These are phyloP conservation scores for Curvularia sp. DNA, from an alignment of 2,329 filamentous ascomycete genomes.

Conservation along the genomic window DNA sequence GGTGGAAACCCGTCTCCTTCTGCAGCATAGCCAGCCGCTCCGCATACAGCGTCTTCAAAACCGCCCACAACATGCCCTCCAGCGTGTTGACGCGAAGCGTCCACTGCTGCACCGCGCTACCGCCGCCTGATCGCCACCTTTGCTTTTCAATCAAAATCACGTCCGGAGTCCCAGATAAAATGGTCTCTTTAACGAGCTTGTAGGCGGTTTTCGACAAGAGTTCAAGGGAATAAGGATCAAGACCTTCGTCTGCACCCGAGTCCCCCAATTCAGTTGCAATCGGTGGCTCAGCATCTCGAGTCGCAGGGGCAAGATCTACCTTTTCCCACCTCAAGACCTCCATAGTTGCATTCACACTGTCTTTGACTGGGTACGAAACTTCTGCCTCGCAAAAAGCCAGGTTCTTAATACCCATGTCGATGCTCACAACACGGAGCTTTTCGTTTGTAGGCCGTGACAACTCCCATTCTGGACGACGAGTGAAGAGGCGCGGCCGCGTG, in stretches of 20 bases:
- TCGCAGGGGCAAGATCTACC: slow-evolving; percentile 33
- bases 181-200: slow-evolving; percentile 56
- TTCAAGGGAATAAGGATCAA: slow-evolving; percentile 60
- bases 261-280: neutral
- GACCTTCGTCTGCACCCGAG: slow-evolving; percentile 18
- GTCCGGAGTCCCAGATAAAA: slow-evolving; percentile 65
- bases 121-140: slow-evolving; percentile 69
- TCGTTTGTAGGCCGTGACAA: neutral
- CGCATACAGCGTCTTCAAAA: slow-evolving; percentile 43
- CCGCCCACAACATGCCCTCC: slow-evolving; percentile 80
- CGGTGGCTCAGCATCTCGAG: neutral
- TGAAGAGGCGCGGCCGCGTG: slow-evolving; percentile 8
- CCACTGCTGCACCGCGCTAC: slow-evolving; percentile 76
- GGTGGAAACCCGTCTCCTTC: neutral
- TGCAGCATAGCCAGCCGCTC: slow-evolving; percentile 1
- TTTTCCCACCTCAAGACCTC: slow-evolving; percentile 40
- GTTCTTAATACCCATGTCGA: slow-evolving; percentile 86
- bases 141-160: slow-evolving; percentile 75
- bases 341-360: slow-evolving; percentile 29
- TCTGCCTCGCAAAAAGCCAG: slow-evolving; percentile 73
- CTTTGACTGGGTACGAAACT: slow-evolving; percentile 30
- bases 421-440: slow-evolving; percentile 67
- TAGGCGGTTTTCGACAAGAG: slow-evolving; percentile 64
- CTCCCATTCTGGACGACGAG: slow-evolving; percentile 6
- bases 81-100: slow-evolving; percentile 82